Percentiles rank a stretch among this genome's conserved stretches.
These are phyloP conservation scores for Pseudogymnoascus sp. DNA, from an alignment of 2,329 filamentous ascomycete species.

Conservation along the genomic window DNA sequence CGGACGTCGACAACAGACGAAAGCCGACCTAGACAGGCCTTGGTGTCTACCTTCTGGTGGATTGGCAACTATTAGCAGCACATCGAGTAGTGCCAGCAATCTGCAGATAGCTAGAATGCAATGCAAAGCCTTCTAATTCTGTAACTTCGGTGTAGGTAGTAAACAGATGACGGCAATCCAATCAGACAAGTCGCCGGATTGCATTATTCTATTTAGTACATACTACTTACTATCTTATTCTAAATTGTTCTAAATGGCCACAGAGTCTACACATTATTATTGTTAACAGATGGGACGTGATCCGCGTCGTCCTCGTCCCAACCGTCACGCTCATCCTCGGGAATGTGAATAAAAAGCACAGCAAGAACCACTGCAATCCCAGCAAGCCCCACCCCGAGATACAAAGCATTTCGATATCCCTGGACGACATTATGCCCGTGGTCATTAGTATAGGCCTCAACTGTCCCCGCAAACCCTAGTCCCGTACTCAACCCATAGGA, in stretches of 20 bases:
- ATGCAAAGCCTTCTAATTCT: too few species aligned
- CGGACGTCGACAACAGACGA: background rate
- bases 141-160: too few species aligned
- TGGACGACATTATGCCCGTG: conserved; percentile 19
- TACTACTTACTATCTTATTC: background rate
- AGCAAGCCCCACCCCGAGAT: conserved; percentile 32
- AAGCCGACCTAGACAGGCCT: background rate
- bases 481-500: conserved; percentile 36
- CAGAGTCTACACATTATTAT: background rate
- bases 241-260: background rate
- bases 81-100: background rate
- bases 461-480: conserved; percentile 36
- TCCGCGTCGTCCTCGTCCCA: conserved; percentile 20
- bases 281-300: background rate
- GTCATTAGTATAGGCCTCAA: conserved; percentile 24
- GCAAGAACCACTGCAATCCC: conserved; percentile 29
- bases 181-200: background rate
- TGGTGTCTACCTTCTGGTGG: background rate
- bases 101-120: too few species aligned
- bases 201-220: background rate
- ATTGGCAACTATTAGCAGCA: background rate
- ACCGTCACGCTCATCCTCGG: conserved; percentile 32
- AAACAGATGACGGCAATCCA: too few species aligned
- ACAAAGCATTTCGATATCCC: conserved; percentile 34
- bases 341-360: conserved; percentile 32